Percentiles rank a stretch among this genome's conserved stretches.
Conservation (phyloP, 2,329 filamentous ascomycete species). For the Microcyclospora pomicola region DNA sequence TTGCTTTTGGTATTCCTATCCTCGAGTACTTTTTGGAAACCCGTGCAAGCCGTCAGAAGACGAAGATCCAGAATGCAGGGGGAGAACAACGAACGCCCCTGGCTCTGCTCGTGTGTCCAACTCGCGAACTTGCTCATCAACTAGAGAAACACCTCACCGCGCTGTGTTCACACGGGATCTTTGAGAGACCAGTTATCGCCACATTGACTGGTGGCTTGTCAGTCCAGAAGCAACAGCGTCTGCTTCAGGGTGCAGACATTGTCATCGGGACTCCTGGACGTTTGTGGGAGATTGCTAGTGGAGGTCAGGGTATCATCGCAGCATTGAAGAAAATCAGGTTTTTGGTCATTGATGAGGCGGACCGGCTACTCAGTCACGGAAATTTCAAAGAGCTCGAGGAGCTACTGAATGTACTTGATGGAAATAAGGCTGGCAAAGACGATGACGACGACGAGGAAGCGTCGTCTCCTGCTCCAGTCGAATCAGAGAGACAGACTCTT, state of each 20-base stretch:
- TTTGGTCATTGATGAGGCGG: conserved; percentile 85
- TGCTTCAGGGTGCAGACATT: conserved; percentile 72
- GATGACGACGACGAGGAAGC: conserved; percentile 32
- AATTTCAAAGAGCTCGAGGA: conserved; percentile 91
- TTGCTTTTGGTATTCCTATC: conserved; percentile 89
- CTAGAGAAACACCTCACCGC: conserved; percentile 68
- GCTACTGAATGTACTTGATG: conserved; percentile 69
- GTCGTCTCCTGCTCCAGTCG: conserved; percentile 1
- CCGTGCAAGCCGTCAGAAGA: conserved; percentile 13
- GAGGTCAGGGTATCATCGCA: conserved; percentile 52
- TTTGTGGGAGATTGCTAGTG: conserved; percentile 84
- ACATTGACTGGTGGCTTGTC: conserved; percentile 86
- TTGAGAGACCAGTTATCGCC: conserved; percentile 49
- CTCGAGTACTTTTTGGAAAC: conserved; percentile 63
- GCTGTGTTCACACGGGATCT: conserved; percentile 54
- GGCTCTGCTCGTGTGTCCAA: conserved; percentile 78
- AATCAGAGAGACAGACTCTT: conserved; percentile 59
- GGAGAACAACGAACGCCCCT: conserved; percentile 37
- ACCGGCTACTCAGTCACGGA: conserved; percentile 78
- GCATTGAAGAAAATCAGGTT: conserved; percentile 64
- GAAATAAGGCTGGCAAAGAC: conserved; percentile 33
- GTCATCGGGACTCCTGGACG: conserved; percentile 76
- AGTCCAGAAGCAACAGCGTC: conserved; percentile 84
- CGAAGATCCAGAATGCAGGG: conserved; percentile 1
- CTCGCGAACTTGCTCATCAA: conserved; percentile 86